Percentiles rank a stretch among this genome's conserved stretches.
Evolutionary conservation across 2,329 filamentous ascomycete species (phyloP).

Genomic region (Aureobasidium sp.): DNA sequence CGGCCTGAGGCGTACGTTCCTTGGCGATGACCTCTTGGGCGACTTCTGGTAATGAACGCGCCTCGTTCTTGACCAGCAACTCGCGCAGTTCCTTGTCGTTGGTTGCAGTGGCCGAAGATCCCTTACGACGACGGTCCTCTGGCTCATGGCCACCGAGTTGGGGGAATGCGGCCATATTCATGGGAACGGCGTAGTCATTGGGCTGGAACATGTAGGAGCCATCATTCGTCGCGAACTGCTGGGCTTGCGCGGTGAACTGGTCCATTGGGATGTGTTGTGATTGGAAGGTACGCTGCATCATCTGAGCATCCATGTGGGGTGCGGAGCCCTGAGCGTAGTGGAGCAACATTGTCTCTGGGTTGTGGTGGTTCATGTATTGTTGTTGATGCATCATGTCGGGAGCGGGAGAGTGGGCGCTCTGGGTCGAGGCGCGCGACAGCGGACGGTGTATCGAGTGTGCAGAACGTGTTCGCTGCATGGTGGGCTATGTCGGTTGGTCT

Average conservation of each 20-base stretch:
- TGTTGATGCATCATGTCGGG: slow-evolving; percentile 26
- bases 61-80: slow-evolving; percentile 74
- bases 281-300: slow-evolving; percentile 24
- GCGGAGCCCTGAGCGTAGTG: slow-evolving; percentile 23
- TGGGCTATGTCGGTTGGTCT: slow-evolving; percentile 22
- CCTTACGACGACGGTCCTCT: slow-evolving; percentile 56
- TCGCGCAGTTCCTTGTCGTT: slow-evolving; percentile 86
- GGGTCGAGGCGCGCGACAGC: slow-evolving; percentile 25
- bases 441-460: slow-evolving; percentile 24
- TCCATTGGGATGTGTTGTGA: slow-evolving; percentile 22
- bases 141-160: slow-evolving; percentile 23
- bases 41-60: slow-evolving; percentile 74
- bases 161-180: slow-evolving; percentile 11
- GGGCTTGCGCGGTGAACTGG: slow-evolving; percentile 17
- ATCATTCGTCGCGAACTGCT: slow-evolving; percentile 21
- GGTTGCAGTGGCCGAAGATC: slow-evolving; percentile 75
- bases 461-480: slow-evolving; percentile 26
- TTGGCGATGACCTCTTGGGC: slow-evolving; percentile 81
- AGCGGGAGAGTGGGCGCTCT: slow-evolving; percentile 25
- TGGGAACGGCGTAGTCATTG: slow-evolving; percentile 17
- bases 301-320: slow-evolving; percentile 24
- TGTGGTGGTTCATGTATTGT: slow-evolving; percentile 22
- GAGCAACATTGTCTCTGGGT: slow-evolving; percentile 22
- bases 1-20: slow-evolving; percentile 82
- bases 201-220: slow-evolving; percentile 20